A percentile compares a stretch with the other conserved stretches of the same genome.
Conservation (phyloP, 352 stramenopile species). For the Phytopythium sindhum region DNA sequence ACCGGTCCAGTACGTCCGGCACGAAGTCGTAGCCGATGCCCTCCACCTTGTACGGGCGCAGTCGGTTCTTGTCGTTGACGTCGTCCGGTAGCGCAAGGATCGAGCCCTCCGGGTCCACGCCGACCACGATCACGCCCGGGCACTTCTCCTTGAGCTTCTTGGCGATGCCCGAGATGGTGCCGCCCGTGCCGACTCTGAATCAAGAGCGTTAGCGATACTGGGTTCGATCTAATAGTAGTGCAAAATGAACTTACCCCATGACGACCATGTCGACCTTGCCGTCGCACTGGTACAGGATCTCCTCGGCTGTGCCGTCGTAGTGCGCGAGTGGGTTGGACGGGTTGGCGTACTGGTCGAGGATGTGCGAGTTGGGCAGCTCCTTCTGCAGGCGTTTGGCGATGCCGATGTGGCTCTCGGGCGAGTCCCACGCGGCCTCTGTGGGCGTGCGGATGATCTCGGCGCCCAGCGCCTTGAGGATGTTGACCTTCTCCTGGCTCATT, state of each 20-base stretch:
- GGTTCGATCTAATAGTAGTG: neutral
- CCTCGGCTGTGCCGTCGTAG: slow-evolving; percentile 93
- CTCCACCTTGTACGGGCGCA: slow-evolving; percentile 91
- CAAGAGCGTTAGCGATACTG: neutral
- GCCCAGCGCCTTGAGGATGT: slow-evolving; percentile 93
- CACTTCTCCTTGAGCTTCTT: slow-evolving; percentile 93
- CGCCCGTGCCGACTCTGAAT: slow-evolving; percentile 88
- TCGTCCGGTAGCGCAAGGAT: slow-evolving; percentile 90
- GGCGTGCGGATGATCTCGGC: slow-evolving; percentile 95
- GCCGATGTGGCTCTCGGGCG: slow-evolving; percentile 92
- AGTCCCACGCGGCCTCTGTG: slow-evolving; percentile 94
- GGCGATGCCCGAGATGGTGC: slow-evolving; percentile 93
- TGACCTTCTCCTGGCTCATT: slow-evolving; percentile 96
- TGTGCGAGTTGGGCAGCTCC: slow-evolving; percentile 93
- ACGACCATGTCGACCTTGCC: slow-evolving; percentile 95
- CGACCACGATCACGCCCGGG: slow-evolving; percentile 81
- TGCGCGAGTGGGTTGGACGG: slow-evolving; percentile 93
- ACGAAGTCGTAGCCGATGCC: slow-evolving; percentile 98
- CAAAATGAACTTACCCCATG: slow-evolving; percentile 34
- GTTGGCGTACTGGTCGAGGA: slow-evolving; percentile 97
- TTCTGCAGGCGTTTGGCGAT: slow-evolving; percentile 89
- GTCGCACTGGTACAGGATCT: slow-evolving; percentile 91
- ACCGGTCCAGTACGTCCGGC: slow-evolving; percentile 91
- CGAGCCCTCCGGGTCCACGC: slow-evolving; percentile 89
- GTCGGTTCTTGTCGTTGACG: slow-evolving; percentile 90